These are phyloP conservation scores for Arthroderma sp. DNA, from an alignment of 2,329 filamentous ascomycete species.

Conservation along the genomic window DNA sequence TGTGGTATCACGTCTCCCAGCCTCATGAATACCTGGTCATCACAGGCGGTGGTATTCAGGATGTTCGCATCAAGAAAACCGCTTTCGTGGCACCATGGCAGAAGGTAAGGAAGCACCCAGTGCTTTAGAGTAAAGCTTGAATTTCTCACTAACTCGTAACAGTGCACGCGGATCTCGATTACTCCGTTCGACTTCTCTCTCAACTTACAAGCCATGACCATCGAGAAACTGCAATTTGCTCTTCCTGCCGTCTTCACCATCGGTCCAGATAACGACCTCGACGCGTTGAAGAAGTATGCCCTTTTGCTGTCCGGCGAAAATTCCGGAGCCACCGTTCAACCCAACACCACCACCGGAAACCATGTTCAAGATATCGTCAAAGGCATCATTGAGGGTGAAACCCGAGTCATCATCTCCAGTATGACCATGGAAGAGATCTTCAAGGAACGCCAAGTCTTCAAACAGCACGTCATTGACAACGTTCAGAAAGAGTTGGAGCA, in stretches of 20 bases:
- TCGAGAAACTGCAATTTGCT: slow-evolving; percentile 72
- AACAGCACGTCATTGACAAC: slow-evolving; percentile 59
- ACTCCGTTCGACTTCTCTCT: slow-evolving; percentile 62
- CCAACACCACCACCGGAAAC: slow-evolving; percentile 31
- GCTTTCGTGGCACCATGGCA: slow-evolving; percentile 60
- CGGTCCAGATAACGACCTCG: slow-evolving; percentile 58
- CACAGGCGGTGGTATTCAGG: slow-evolving; percentile 63
- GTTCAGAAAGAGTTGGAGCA: slow-evolving; percentile 69
- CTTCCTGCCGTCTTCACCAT: slow-evolving; percentile 78
- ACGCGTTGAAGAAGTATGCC: slow-evolving; percentile 67
- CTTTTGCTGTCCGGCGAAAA: slow-evolving; percentile 58
- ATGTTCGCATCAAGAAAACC: slow-evolving; percentile 66
- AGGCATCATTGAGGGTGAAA: slow-evolving; percentile 82
- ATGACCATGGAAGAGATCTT: slow-evolving; percentile 95
- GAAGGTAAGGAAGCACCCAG: slow-evolving; percentile 26
- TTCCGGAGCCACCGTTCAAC: slow-evolving; percentile 29
- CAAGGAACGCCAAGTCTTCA: slow-evolving; percentile 62
- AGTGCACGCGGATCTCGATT: slow-evolving; percentile 27
- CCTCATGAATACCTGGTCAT: slow-evolving; percentile 79
- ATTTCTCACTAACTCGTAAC: neutral
- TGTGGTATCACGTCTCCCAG: slow-evolving; percentile 50
- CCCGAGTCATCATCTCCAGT: slow-evolving; percentile 64
- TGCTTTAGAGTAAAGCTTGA: too few relatives aligned
- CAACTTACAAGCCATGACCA: slow-evolving; percentile 75
- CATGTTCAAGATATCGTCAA: slow-evolving; percentile 79